A percentile compares a stretch with the other conserved stretches of the same genome.
phyloP scores from a whole-genome alignment of 2,329 filamentous ascomycete genomes.

The Venturia effusa region DNA sequence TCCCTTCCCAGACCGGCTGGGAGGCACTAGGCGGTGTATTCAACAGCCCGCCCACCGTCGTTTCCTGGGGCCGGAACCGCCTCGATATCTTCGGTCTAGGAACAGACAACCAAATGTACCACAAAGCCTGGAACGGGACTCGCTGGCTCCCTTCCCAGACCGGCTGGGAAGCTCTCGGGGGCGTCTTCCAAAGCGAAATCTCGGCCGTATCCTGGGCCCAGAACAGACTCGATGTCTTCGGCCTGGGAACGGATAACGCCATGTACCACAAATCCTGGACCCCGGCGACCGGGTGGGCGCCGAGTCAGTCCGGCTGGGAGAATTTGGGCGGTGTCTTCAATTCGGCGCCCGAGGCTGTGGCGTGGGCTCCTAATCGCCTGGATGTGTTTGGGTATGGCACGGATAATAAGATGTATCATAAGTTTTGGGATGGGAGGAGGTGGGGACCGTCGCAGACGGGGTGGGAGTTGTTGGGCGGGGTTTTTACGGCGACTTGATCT shows the following conservation, averaged over 20 bases:
- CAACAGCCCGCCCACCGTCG: not conserved
- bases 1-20: not conserved
- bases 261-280: constrained; percentile 22
- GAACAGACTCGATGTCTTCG: constrained; percentile 14
- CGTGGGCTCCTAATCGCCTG: constrained; percentile 17
- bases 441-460: not conserved
- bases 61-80: not conserved
- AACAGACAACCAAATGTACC: not conserved
- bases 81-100: not conserved
- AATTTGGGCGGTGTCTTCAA: constrained; percentile 19
- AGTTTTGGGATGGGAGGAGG: constrained; percentile 8
- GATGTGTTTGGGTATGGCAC: constrained; percentile 17
- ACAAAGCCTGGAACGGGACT: constrained; percentile 3
- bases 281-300: no score
- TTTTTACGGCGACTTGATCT: not conserved
- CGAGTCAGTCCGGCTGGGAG: constrained; percentile 16
- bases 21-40: not conserved
- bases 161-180: constrained; percentile 6
- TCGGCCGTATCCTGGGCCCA: constrained; percentile 11
- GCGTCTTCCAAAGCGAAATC: constrained; percentile 1
- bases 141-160: constrained; percentile 13
- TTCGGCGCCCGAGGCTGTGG: constrained; percentile 17
- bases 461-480: not conserved
- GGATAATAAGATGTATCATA: constrained; percentile 12
- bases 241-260: constrained; percentile 19